phyloP scores from a whole-genome alignment of 1,284 basidiomycete species.

The Ustilago esculenta region DNA sequence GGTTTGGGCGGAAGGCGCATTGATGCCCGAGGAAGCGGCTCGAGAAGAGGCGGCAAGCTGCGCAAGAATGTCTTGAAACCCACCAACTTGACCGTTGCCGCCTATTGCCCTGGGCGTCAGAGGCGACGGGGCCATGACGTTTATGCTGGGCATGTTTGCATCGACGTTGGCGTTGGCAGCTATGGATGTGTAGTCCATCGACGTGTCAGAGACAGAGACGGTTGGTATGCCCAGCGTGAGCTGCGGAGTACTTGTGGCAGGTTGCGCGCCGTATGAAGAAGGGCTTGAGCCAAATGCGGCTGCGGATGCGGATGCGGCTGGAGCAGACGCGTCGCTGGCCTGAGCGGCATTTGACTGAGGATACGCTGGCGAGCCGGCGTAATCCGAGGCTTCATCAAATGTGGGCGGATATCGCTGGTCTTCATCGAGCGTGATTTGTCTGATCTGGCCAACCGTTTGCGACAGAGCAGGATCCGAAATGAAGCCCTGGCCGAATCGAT shows the following conservation, averaged over 20 bases:
- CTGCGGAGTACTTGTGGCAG: constrained; percentile 16
- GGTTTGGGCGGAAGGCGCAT: constrained; percentile 4
- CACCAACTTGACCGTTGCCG: constrained; percentile 18
- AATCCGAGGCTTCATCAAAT: constrained; percentile 31
- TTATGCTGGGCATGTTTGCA: constrained; percentile 41
- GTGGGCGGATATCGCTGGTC: constrained; percentile 26
- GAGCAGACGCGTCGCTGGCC: neutral
- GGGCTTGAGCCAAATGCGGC: too few species aligned
- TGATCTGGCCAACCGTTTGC: constrained; percentile 37
- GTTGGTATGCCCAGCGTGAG: constrained; percentile 39
- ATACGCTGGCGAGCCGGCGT: constrained; percentile 18
- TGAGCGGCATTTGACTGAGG: constrained; percentile 1
- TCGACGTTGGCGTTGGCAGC: constrained; percentile 15
- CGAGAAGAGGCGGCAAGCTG: constrained; percentile 32
- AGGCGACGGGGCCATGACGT: constrained; percentile 50
- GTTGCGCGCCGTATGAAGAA: constrained; percentile 2
- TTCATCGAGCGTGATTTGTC: constrained; percentile 42
- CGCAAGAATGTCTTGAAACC: constrained; percentile 43
- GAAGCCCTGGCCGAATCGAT: constrained; percentile 7
- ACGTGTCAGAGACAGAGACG: constrained; percentile 34
- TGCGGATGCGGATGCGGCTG: constrained; percentile 6
- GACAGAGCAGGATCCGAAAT: constrained; percentile 21
- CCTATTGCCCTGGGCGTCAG: constrained; percentile 33
- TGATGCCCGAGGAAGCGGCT: neutral
- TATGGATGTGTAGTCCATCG: constrained; percentile 34